Percentiles rank a stretch among this genome's conserved stretches.
Conservation (phyloP, 108 stramenopile species). For the Pseudonitzschia pungens region DNA sequence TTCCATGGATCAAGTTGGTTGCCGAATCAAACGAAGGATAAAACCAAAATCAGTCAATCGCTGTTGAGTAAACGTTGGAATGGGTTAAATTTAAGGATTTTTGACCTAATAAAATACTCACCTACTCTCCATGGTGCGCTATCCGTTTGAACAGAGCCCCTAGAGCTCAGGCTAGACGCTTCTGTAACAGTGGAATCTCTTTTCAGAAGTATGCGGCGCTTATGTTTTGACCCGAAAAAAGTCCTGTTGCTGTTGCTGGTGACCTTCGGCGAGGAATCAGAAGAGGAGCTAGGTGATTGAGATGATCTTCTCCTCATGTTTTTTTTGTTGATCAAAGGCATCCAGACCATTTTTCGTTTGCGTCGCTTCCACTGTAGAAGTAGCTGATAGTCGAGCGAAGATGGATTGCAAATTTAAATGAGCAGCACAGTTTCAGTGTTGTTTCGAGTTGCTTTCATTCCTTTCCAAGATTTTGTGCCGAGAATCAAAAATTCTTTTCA, state of each 20-base stretch:
- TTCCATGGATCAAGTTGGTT: background rate
- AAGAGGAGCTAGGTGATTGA: slow-evolving; percentile 23
- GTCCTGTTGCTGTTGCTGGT: background rate
- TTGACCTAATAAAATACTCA: slow-evolving; percentile 17
- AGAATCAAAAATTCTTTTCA: background rate
- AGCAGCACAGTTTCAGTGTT: no score
- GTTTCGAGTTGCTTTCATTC: no score
- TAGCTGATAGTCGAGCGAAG: no score
- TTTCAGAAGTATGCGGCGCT: slow-evolving; percentile 26
- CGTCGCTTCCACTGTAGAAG: background rate
- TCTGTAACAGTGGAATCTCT: slow-evolving; percentile 21
- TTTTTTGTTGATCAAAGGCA: slow-evolving; percentile 8
- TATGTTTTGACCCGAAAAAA: slow-evolving; percentile 26
- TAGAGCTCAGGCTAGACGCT: slow-evolving; percentile 20
- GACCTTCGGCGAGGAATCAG: slow-evolving; percentile 24
- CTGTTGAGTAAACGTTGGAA: background rate
- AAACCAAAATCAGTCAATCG: background rate
- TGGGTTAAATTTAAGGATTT: background rate
- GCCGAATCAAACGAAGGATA: background rate
- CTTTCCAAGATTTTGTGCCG: background rate
- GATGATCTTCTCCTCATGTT: slow-evolving; percentile 29
- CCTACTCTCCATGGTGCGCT: slow-evolving; percentile 35
- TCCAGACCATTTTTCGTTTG: slow-evolving; percentile 32
- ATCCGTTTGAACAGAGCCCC: slow-evolving; percentile 8
- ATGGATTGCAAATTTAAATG: no score